Evolutionary conservation across 225 moss, liverwort and hornwort species (phyloP), one percentile per base, ranked within the genome.

Genomic region (Antitrichia curtipendula): DNA sequence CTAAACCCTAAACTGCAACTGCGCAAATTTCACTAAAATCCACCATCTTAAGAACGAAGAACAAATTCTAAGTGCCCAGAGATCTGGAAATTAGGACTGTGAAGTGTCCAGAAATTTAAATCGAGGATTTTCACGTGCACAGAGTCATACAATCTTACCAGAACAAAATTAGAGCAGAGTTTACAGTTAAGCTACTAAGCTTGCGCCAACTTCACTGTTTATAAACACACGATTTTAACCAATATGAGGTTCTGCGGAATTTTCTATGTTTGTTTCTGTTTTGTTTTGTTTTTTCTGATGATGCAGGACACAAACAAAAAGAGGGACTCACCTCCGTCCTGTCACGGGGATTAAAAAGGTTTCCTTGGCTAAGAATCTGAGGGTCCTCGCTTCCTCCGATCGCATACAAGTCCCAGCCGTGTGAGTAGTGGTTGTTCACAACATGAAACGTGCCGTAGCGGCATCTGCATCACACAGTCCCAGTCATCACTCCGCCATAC

Each of bases 361-460:
- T 91, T 36, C 88, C 86, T 82, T 91, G 85, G 54, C 90, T 90
- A 13, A 88, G 85, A 82, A 90, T 90, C 41, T 13, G 23, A 43
- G 90, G 88, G 24, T 82, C 69, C 75, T 90, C 85, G 60, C 90
- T 90, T 53, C 90, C 90, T 50, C 90, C 90, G 24, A 90, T 88
- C 16, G 90, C 90, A 29, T 90, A 90, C 76, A 81, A 59, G 24
- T 34, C 91, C 93, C 93, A 93, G 17, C 87, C 89, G 12, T 77
- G 8, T 11, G 87, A 59, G 87, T 93, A 88, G 81, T 93, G 71
- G 52, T 93, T 93, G 86, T 92, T 93, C 52, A 93, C 83, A 45
- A 93, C 74, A 80, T 93, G 93, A 80, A 93, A 89, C 25, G 68
- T 32, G 29, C 93, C 92, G 40, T 68, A 91, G 19, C 92, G 92